phyloP scores from a whole-genome alignment of 805 yeast species.

The Candida vaughaniae region DNA sequence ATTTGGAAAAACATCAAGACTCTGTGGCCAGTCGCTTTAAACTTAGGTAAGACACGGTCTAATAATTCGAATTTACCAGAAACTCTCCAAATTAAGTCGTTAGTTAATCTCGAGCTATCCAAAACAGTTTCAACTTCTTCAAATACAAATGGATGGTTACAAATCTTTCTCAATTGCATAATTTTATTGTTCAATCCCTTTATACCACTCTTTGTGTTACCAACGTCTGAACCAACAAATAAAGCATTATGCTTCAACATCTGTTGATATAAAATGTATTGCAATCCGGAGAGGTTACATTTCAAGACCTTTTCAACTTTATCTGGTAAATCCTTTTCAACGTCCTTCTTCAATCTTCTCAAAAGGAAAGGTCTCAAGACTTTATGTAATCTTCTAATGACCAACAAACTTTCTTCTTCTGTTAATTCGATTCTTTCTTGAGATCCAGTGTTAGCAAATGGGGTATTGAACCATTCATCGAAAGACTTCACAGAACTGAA shows the following conservation, averaged over 20 bases:
- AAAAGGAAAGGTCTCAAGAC: constrained; percentile 81
- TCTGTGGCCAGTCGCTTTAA: constrained; percentile 71
- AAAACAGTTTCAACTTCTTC: constrained; percentile 75
- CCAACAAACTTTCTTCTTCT: constrained; percentile 82
- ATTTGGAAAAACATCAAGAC: constrained; percentile 82
- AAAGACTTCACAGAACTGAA: constrained; percentile 84
- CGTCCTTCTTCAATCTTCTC: constrained; percentile 83
- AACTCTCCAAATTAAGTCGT: constrained; percentile 69
- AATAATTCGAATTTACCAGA: constrained; percentile 80
- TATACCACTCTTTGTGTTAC: constrained; percentile 62
- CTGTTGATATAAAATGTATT: constrained; percentile 68
- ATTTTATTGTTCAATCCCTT: constrained; percentile 79
- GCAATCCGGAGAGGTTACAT: constrained; percentile 74
- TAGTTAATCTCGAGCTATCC: constrained; percentile 60
- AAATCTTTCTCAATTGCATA: constrained; percentile 82
- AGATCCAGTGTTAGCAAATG: constrained; percentile 80
- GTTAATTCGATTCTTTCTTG: constrained; percentile 79
- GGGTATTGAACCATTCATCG: constrained; percentile 89
- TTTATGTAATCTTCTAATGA: constrained; percentile 81
- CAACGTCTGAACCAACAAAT: constrained; percentile 62
- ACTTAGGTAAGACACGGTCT: constrained; percentile 73
- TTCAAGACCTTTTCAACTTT: constrained; percentile 81
- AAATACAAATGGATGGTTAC: constrained; percentile 86
- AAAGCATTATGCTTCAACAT: constrained; percentile 72
- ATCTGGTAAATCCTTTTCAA: constrained; percentile 81